Evolutionary conservation across 164 flowering plant species (phyloP), one percentile per base, ranked within the genome.

Genomic region (Stephania japonica): DNA sequence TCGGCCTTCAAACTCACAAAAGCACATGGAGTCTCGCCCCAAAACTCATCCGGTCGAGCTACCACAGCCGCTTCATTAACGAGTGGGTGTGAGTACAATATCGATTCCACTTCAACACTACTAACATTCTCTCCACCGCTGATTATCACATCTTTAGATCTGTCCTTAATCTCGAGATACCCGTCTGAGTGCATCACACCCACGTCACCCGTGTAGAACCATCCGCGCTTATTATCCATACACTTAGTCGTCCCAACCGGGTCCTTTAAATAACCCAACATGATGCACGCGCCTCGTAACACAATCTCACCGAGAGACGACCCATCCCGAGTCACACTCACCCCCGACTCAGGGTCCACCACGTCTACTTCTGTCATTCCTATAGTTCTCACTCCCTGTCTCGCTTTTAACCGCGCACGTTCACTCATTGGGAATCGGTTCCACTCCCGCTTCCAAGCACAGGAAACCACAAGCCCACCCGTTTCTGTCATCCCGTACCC

Each of bases 401-500:
- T 68, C 0, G 90, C 80, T 74, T 86, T 87, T 42, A 87, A 56
- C 79, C 71, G 65, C 4, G 87, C 88, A 10, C 78, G 74, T 69
- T 82, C 86, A 16, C 63, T 43, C 6, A 82, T 83, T 6, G 90
- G 87, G 0, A 83, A 53, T 9, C 77, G 24, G 38, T 86, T 72
- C 90, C 90, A 87, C 70, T 76, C 65, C 16, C 64, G 78, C 68
- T 83, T 85, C 90, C 90, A 87, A 1, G 84, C 79, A 73, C 90
- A 87, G 6, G 81, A 69, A 21, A 78, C 79, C 1, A 69, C 75
- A 1, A 83, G 44, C 7, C 89, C 90, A 2, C 63, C 85, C 38
- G 89, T 85, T 76, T 87, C 90, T 0, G 90, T 86, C 42, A 87
- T 32, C n/a, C 90, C 90, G 67, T 87, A 87, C 62, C 84, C 86